A percentile compares a stretch with the other conserved stretches of the same genome.
Conservation (phyloP, 2,329 filamentous ascomycete species). For the Shiraia sp. region DNA sequence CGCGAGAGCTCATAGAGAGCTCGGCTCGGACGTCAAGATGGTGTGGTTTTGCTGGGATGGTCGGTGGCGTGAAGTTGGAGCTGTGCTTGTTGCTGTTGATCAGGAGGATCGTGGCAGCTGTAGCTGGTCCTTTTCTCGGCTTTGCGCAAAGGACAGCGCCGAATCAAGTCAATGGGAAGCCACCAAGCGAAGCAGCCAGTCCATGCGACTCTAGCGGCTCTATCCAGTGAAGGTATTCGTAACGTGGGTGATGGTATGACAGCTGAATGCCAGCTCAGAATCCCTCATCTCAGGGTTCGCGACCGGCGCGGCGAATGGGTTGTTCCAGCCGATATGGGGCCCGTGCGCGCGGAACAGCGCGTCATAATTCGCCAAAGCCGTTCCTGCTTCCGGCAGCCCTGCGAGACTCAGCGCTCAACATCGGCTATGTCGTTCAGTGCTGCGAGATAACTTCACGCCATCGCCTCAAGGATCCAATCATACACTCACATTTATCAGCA, state of each 20-base stretch:
- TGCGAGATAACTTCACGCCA: too few relatives aligned
- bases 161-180: slow-evolving; percentile 14
- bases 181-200: slow-evolving; percentile 17
- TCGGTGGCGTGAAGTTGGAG: slow-evolving; percentile 15
- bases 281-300: slow-evolving; percentile 11
- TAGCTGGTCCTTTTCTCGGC: slow-evolving; percentile 19
- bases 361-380: slow-evolving; percentile 2
- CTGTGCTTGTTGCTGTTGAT: slow-evolving; percentile 23
- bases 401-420: too few relatives aligned
- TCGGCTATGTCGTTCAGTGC: too few relatives aligned
- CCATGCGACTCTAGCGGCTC: slow-evolving; percentile 20
- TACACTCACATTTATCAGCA: too few relatives aligned
- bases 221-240: slow-evolving; percentile 5
- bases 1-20: slow-evolving; percentile 27
- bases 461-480: too few relatives aligned
- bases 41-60: slow-evolving; percentile 10
- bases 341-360: slow-evolving; percentile 2
- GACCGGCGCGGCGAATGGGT: slow-evolving; percentile 2
- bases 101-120: slow-evolving; percentile 29
- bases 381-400: too few relatives aligned
- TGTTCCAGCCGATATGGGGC: slow-evolving; percentile 6
- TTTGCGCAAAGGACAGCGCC: slow-evolving; percentile 15
- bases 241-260: slow-evolving; percentile 18
- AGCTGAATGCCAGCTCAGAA: slow-evolving; percentile 17
- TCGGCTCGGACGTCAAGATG: slow-evolving; percentile 5